Base-by-base conservation (phyloP, 2,329 filamentous ascomycete genomes). In the Fusarium illudens region DNA sequence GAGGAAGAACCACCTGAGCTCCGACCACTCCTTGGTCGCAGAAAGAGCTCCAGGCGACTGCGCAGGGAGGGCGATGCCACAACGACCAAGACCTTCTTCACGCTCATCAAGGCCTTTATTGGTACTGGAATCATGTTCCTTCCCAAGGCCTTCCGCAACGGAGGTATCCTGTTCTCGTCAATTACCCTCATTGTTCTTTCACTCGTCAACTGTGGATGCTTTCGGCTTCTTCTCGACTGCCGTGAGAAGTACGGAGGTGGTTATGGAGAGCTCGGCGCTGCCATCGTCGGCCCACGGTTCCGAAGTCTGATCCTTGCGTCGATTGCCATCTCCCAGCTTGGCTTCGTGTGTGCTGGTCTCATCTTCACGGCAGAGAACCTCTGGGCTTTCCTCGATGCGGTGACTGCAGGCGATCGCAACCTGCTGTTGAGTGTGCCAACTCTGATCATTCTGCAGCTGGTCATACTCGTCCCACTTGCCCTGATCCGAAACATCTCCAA, bases 71-170 rank as follows among this genome's bases (percentile, higher is more conserved):
- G 89, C 19, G 89, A 91, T 71, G 90, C 91, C 2, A 85, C 86
- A 54, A 90, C 86, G n/a, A 79, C 85, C 36, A 91, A 92, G 79
- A 90, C 91, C 0, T 94, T 94, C 78, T 93, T 93, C 76, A 94
- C 91, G 0, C 82, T 93, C 10, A 81, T 94, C 53, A 94, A 94
- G 77, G 91, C 91, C 2, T 94, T 94, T 72, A 86, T 94, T 57
- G 91, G 91, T 49, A 94, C 91, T 0, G 91, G 91, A 64, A 93
- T 94, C 76, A 92, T 94, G 88, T 94, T 94, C 74, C 77, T 94
- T 44, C 91, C 91, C 48, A 93, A 92, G 75, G 91, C 91, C 0
- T 94, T 93, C 79, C 87, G 88, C 73, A 94, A 94, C 68, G 91
- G 91, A 33, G 91, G 91, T 22, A 89, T 94, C 53, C 80, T 93